Conservation (phyloP, 306 rosid species). For the Canavalia ensiformis region DNA sequence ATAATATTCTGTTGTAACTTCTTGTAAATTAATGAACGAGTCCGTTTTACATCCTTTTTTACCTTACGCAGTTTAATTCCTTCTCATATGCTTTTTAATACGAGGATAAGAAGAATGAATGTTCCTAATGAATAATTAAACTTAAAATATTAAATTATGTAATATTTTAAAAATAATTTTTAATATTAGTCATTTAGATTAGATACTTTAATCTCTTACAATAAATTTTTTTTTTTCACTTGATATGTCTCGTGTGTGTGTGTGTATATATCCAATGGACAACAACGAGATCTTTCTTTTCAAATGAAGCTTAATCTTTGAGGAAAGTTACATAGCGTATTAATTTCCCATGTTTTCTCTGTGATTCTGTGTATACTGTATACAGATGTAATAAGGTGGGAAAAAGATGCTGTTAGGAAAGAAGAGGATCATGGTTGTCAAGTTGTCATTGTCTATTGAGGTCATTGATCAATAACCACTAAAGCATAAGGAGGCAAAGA, state of each 20-base stretch:
- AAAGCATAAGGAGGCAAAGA: slow-evolving; percentile 27
- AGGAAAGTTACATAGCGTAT: not conserved
- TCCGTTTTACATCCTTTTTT: not conserved
- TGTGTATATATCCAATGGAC: not conserved
- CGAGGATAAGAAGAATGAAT: no score
- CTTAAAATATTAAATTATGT: no score
- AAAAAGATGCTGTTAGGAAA: slow-evolving; percentile 33
- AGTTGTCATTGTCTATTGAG: slow-evolving; percentile 46
- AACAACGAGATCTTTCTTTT: not conserved
- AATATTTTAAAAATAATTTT: no score
- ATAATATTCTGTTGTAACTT: not conserved
- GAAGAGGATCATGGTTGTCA: slow-evolving; percentile 42
- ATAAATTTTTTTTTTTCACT: no score
- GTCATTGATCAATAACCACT: slow-evolving; percentile 41
- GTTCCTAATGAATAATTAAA: no score
- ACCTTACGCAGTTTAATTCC: not conserved
- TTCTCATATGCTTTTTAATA: not conserved
- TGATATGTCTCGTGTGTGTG: no score
- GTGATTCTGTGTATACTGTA: not conserved
- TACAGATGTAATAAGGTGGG: not conserved
- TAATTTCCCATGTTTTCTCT: not conserved
- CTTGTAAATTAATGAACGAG: not conserved
- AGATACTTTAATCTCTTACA: no score
- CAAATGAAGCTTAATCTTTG: not conserved
- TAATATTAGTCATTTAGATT: no score